These are phyloP conservation scores for Xylariaceae sp. DNA, from an alignment of 2,329 filamentous ascomycete genomes.

Conservation along the genomic window DNA sequence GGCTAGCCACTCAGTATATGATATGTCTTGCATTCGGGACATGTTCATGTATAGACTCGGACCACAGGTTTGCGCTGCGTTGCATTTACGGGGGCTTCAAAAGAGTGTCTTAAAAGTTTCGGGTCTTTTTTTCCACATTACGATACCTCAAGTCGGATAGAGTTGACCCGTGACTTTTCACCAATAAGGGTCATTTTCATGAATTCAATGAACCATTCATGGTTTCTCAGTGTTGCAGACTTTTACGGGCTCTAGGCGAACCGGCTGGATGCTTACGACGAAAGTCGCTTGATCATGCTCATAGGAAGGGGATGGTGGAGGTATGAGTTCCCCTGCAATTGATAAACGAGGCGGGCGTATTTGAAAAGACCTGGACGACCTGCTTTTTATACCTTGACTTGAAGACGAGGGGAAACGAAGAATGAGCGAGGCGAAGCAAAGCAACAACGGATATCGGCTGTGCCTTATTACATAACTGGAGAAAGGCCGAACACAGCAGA, in stretches of 20 bases:
- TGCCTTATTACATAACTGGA: conserved; percentile 6
- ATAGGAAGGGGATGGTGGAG: not conserved
- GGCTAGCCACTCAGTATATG: conserved; percentile 33
- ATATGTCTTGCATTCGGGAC: conserved; percentile 34
- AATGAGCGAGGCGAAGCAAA: not conserved
- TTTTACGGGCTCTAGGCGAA: conserved; percentile 16
- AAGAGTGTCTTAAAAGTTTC: conserved; percentile 42
- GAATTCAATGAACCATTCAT: conserved; percentile 22
- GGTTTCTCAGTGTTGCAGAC: conserved; percentile 24
- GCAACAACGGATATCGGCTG: not conserved
- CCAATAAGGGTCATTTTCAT: conserved; percentile 26
- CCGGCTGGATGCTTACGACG: conserved; percentile 12
- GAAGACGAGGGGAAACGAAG: not conserved
- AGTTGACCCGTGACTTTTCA: conserved; percentile 29
- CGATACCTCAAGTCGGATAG: conserved; percentile 40
- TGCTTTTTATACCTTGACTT: conserved; percentile 18
- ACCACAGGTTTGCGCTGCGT: conserved; percentile 38
- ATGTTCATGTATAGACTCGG: conserved; percentile 40
- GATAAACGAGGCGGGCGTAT: conserved; percentile 3
- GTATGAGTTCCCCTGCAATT: not conserved
- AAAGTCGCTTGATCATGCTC: conserved; percentile 17
- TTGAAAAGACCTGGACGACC: conserved; percentile 12
- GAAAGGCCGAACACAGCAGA: conserved; percentile 2
- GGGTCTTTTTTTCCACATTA: conserved; percentile 35
- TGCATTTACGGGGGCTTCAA: conserved; percentile 41